These are phyloP conservation scores for Salmacisia buchloeana DNA, from an alignment of 1,284 basidiomycete species.

Conservation along the genomic window DNA sequence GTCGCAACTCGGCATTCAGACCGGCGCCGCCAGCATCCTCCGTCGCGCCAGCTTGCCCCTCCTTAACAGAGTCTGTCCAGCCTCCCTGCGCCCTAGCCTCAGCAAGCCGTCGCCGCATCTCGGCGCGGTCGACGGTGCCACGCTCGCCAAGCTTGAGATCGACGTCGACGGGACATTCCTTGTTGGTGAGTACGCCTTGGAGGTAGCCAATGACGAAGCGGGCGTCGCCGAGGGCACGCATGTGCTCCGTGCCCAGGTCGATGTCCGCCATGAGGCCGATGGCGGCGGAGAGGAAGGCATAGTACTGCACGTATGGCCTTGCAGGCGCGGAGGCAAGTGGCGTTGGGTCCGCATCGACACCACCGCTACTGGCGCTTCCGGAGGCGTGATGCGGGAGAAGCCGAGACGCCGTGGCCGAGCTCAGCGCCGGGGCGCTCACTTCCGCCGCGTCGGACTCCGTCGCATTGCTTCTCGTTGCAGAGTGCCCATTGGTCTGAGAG, in stretches of 20 bases:
- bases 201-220: constrained; percentile 81
- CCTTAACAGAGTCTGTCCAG: not conserved
- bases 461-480: not conserved
- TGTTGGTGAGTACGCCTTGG: constrained; percentile 50
- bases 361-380: too few relatives aligned
- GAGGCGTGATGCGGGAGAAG: not conserved
- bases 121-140: constrained; percentile 28
- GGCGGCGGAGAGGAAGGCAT: constrained; percentile 82
- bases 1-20: constrained; percentile 12
- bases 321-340: not conserved
- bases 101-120: constrained; percentile 34
- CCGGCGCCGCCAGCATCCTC: not conserved
- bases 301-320: constrained; percentile 52
- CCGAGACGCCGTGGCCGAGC: constrained; percentile 4
- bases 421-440: not conserved
- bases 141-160: constrained; percentile 37
- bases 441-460: not conserved
- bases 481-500: too few relatives aligned
- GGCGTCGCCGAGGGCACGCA: constrained; percentile 88
- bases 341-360: not conserved
- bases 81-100: constrained; percentile 13
- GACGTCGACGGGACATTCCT: constrained; percentile 34
- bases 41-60: constrained; percentile 7
- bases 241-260: constrained; percentile 67
- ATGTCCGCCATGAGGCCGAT: constrained; percentile 87